Evolutionary conservation across 1,284 basidiomycete species (phyloP), one percentile per base, ranked within the genome.

Genomic region (Paramarasmius palmivorus): DNA sequence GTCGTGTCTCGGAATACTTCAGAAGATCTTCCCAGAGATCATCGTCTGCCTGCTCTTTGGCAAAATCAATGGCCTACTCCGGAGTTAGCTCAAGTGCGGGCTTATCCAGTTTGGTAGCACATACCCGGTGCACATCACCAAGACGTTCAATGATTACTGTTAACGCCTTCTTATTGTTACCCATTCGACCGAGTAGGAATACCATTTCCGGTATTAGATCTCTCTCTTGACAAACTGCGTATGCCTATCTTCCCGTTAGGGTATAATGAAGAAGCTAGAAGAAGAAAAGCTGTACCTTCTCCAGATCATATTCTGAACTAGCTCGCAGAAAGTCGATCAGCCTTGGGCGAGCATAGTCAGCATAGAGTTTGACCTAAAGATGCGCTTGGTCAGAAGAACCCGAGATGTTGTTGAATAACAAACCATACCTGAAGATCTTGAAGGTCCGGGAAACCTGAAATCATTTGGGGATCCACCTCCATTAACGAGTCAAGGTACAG

Each of bases 11-110:
- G 0, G 96, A 96, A 65, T 99, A 98, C 56, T 81, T 84, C 19
- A 99, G 75, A 10, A 99, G 79, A 67, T 98, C 95, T 65, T 98
- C 96, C 97, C 97, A n/a, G 0, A 99, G 83, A 68, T 99, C 97
- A 59, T 95, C 88, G 62, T 99, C 97, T 55, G 90, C 90, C 69
- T 98, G 96, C 68, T 98, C 95, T 65, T 96, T 96, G 0, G 95
- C 96, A 66, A 99, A 99, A 57, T 98, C 95, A 63, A 99, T 98
- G 0, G 96, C 95, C 91, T 93, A 57, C 12, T 39, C 39, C 9
- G 23, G 1, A 45, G n/a, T n/a, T n/a, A n/a, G n/a, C n/a, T n/a
- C n/a, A 45, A 19, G 14, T 19, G 12, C n/a, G 44, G 3, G 41
- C 15, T 42, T 8, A 23, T 35, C 19, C 37, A 22, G 40, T 50